Evolutionary conservation across 768 basidiomycete species (phyloP), one percentile per base, ranked within the genome.

Genomic region (Lactarius hengduanensis): DNA sequence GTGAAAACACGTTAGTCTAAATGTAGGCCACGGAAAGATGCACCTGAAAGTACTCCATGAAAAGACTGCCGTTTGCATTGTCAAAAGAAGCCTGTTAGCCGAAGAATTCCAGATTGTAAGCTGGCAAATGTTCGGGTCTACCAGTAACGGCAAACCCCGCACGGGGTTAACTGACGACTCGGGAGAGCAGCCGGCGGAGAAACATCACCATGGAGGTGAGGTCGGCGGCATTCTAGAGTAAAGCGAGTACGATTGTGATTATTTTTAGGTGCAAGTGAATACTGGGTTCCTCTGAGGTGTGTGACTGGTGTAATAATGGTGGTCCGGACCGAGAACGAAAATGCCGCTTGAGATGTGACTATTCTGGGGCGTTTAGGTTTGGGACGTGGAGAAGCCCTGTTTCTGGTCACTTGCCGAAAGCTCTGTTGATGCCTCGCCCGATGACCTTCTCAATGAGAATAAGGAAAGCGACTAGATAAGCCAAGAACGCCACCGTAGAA

Each of bases 41-140:
- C 9, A 20, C 8, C 32, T 8, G 18, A 30, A 26, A 55, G 28
- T 18, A 9, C n/a, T 32, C 56, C 13, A 16, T 20, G 32, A 9
- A 57, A 56, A 56, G 56, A 34, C 28, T 13, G 32, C 56, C 56
- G 32, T n/a, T 57, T 57, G 56, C 56, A 36, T 57, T n/a, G 56
- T 34, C 30, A 57, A 20, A 36, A 57, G 56, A 57, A 34, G 30
- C 32, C 16, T 2, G 16, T 32, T 32, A 28, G 28, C 30, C 32
- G 55, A 57, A 20, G 50, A 53, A 53, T 34, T 57, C 34, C 32
- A 22, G 32, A 36, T 10, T 28, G 55, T 34, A 30, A 34, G n/a
- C 53, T 11, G n/a, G 32, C 56, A 18, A 34, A 10, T 30, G 32
- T 20, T 50, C 56, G 34, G 34, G 56, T 34, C 30, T 6, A 32